Percentiles rank a stretch among this genome's conserved stretches.
Evolutionary conservation across 2,329 filamentous ascomycete species (phyloP).

Genomic region (Metarhizium anisopliae): DNA sequence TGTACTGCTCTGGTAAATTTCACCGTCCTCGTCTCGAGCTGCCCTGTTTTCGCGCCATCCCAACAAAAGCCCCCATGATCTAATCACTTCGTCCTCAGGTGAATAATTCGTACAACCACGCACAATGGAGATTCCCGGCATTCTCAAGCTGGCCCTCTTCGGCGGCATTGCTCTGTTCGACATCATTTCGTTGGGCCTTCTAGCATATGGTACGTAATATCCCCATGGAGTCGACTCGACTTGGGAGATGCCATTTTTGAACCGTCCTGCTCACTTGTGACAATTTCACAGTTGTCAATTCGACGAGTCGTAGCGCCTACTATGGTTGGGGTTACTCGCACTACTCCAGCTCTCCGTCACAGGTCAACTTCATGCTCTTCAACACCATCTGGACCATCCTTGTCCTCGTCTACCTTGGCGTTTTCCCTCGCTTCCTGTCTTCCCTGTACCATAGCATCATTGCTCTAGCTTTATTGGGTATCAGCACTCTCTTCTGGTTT

Average conservation of each 20-base stretch:
- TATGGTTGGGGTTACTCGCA: constrained; percentile 1
- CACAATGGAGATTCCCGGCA: constrained; percentile 7
- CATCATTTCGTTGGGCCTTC: constrained; percentile 6
- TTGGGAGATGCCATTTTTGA: background rate
- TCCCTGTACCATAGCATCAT: constrained; percentile 53
- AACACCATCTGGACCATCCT: constrained; percentile 67
- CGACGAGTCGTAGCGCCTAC: background rate
- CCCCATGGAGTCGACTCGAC: background rate
- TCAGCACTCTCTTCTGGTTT: constrained; percentile 87
- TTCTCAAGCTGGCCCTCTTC: constrained; percentile 4
- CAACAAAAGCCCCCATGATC: background rate
- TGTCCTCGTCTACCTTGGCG: constrained; percentile 58
- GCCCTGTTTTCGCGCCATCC: background rate
- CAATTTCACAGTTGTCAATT: constrained; percentile 7
- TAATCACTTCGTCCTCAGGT: no score
- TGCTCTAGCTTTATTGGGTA: constrained; percentile 56
- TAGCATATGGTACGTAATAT: constrained; percentile 5
- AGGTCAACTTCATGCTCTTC: constrained; percentile 74
- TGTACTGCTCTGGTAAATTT: background rate
- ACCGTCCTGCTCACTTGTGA: background rate
- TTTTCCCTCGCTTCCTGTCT: constrained; percentile 56
- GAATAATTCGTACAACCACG: background rate
- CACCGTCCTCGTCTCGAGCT: background rate
- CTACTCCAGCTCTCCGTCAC: constrained; percentile 35
- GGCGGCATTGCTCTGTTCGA: constrained; percentile 6